These are phyloP conservation scores for Exophiala mesophila DNA, from an alignment of 2,329 filamentous ascomycete genomes.

Conservation along the genomic window DNA sequence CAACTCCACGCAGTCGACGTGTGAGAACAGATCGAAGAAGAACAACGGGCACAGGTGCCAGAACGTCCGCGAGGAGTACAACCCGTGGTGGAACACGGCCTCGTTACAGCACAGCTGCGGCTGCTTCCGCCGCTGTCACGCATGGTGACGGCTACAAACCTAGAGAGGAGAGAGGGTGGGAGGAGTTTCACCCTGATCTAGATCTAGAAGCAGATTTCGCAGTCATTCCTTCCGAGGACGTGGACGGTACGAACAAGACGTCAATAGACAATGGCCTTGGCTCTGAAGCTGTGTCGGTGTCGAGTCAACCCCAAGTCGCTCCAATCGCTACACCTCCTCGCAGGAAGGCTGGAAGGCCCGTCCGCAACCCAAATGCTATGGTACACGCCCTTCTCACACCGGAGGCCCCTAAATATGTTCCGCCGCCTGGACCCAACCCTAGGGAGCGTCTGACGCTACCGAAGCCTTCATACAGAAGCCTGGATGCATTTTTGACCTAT, in stretches of 20 bases:
- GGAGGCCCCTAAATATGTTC: conserved; percentile 49
- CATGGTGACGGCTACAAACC: conserved; percentile 97
- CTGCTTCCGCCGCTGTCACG: conserved; percentile 78
- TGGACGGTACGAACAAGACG: conserved; percentile 65
- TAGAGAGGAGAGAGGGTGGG: conserved; percentile 92
- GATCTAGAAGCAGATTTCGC: conserved; percentile 79
- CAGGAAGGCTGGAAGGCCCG: conserved; percentile 59
- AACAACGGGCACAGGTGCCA: conserved; percentile 15
- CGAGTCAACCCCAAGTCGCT: conserved; percentile 87
- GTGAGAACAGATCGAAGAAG: conserved; percentile 29
- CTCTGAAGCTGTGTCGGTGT: neutral
- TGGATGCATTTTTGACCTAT: conserved; percentile 45
- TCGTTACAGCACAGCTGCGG: conserved; percentile 77
- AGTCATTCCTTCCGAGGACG: conserved; percentile 74
- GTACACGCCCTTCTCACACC: conserved; percentile 56
- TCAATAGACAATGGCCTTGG: conserved; percentile 16
- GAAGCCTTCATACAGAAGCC: conserved; percentile 44
- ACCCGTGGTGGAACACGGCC: conserved; percentile 43
- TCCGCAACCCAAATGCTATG: conserved; percentile 59
- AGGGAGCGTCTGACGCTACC: conserved; percentile 46
- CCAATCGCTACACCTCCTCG: conserved; percentile 67
- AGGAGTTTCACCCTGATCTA: conserved; percentile 93
- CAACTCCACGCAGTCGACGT: conserved; percentile 41
- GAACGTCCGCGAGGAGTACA: conserved; percentile 23
- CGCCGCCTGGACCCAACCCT: conserved; percentile 46